These are phyloP conservation scores for Fusarium buxicola DNA, from an alignment of 2,329 filamentous ascomycete genomes.

Conservation along the genomic window DNA sequence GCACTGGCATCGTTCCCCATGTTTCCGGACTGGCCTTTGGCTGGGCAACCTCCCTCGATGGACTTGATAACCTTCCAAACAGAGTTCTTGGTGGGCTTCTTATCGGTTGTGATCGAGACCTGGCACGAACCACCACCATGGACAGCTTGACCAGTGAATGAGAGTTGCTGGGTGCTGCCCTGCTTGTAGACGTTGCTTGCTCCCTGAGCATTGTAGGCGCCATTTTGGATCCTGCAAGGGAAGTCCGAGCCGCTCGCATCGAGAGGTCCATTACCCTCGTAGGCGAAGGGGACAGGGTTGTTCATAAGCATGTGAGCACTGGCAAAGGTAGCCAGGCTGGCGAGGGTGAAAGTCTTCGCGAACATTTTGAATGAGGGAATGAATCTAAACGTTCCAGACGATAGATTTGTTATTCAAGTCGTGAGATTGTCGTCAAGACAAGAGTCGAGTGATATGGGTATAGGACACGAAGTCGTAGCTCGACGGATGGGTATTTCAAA, in stretches of 20 bases:
- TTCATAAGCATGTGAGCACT: slow-evolving; percentile 83
- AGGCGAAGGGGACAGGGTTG: slow-evolving; percentile 72
- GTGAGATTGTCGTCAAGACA: slow-evolving; percentile 46
- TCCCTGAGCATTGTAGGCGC: slow-evolving; percentile 58
- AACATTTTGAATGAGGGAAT: slow-evolving; percentile 59
- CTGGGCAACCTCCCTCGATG: slow-evolving; percentile 86
- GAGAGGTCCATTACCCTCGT: slow-evolving; percentile 73
- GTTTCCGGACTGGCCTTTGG: slow-evolving; percentile 68
- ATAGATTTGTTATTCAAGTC: slow-evolving; percentile 34
- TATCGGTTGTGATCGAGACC: slow-evolving; percentile 84
- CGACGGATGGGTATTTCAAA: slow-evolving; percentile 34
- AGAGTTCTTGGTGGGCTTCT: slow-evolving; percentile 71
- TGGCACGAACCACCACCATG: slow-evolving; percentile 97
- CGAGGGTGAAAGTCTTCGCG: slow-evolving; percentile 60
- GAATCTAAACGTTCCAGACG: slow-evolving; percentile 50
- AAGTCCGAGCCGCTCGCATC: slow-evolving; percentile 71
- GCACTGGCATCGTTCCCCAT: slow-evolving; percentile 59
- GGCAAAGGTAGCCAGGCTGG: slow-evolving; percentile 69
- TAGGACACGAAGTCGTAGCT: slow-evolving; percentile 37
- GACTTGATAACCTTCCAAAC: slow-evolving; percentile 92
- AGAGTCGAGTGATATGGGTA: slow-evolving; percentile 42
- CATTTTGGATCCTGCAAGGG: slow-evolving; percentile 79
- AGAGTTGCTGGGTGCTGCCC: slow-evolving; percentile 60
- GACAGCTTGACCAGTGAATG: slow-evolving; percentile 77
- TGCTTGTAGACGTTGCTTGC: slow-evolving; percentile 68